Conservation (phyloP, 2,329 filamentous ascomycete genomes). For the Trichoderma asperellum region DNA sequence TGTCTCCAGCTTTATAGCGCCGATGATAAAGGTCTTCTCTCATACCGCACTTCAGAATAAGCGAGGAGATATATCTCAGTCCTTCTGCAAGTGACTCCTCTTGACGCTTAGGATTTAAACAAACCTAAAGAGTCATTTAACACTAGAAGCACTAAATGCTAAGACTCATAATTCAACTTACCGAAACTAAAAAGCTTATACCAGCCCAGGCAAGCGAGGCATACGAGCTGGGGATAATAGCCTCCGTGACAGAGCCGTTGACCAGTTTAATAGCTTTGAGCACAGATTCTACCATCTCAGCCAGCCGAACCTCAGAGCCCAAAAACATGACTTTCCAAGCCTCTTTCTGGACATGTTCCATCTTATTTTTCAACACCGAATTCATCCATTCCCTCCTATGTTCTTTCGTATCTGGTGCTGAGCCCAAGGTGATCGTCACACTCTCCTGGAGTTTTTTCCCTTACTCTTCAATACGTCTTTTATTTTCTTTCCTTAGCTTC, state of each 20-base stretch:
- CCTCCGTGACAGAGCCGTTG: neutral
- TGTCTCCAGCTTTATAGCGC: neutral
- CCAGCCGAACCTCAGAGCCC: neutral
- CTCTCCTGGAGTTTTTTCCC: neutral
- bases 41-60: constrained; percentile 4
- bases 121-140: neutral
- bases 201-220: neutral
- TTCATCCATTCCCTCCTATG: neutral
- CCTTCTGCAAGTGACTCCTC: neutral
- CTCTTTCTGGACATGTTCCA: neutral
- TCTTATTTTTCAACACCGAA: neutral
- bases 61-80: constrained; percentile 1
- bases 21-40: constrained; percentile 13
- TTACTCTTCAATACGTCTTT: neutral
- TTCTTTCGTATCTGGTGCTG: neutral
- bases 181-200: neutral
- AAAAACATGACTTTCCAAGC: neutral
- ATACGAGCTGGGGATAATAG: neutral
- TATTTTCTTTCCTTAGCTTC: neutral
- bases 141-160: neutral
- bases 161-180: neutral
- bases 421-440: rapidly evolving
- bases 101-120: constrained; percentile 5
- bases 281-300: neutral
- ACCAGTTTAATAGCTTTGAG: neutral